A percentile compares a stretch with the other conserved stretches of the same genome.
phyloP scores from a whole-genome alignment of 176 grass and related monocot species.

The Tuctoria greenei region DNA sequence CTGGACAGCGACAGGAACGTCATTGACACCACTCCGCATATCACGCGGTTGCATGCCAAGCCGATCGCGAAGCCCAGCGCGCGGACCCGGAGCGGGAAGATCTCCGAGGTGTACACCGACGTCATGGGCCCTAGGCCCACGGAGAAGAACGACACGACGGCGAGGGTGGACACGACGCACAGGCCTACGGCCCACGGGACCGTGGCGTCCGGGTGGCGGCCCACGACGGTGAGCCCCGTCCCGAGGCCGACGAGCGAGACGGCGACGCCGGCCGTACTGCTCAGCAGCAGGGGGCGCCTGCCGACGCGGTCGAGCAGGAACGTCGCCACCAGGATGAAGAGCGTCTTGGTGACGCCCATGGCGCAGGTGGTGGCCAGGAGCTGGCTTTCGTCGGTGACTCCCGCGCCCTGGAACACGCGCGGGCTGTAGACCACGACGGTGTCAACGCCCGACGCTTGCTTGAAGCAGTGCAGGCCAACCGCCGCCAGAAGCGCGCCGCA shows the following conservation, averaged over 20 bases:
- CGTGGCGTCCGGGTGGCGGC: neutral
- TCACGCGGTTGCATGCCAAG: slow-evolving; percentile 54
- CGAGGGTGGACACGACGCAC: slow-evolving; percentile 47
- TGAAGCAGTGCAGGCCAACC: slow-evolving; percentile 57
- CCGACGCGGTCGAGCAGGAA: slow-evolving; percentile 65
- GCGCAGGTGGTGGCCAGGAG: slow-evolving; percentile 53
- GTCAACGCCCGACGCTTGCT: slow-evolving; percentile 62
- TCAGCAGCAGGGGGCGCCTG: slow-evolving; percentile 54
- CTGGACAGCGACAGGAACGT: slow-evolving; percentile 69
- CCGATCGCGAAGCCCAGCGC: slow-evolving; percentile 53
- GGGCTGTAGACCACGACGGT: slow-evolving; percentile 75
- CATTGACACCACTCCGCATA: slow-evolving; percentile 53
- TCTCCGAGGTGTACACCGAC: slow-evolving; percentile 58
- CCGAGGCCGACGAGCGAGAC: slow-evolving; percentile 45
- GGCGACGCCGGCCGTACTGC: slow-evolving; percentile 45
- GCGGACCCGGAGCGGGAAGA: slow-evolving; percentile 62
- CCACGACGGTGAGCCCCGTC: slow-evolving; percentile 44
- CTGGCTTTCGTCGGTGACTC: slow-evolving; percentile 31
- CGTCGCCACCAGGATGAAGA: slow-evolving; percentile 48
- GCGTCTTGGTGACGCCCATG: slow-evolving; percentile 57
- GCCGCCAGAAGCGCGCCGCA: slow-evolving; percentile 51
- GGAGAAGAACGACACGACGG: slow-evolving; percentile 56
- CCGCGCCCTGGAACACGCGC: slow-evolving; percentile 57
- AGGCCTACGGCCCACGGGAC: slow-evolving; percentile 46
- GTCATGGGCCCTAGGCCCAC: slow-evolving; percentile 59